Evolutionary conservation across 2,329 filamentous ascomycete genomes (phyloP).

Genomic region (Hypoxylon sp.): DNA sequence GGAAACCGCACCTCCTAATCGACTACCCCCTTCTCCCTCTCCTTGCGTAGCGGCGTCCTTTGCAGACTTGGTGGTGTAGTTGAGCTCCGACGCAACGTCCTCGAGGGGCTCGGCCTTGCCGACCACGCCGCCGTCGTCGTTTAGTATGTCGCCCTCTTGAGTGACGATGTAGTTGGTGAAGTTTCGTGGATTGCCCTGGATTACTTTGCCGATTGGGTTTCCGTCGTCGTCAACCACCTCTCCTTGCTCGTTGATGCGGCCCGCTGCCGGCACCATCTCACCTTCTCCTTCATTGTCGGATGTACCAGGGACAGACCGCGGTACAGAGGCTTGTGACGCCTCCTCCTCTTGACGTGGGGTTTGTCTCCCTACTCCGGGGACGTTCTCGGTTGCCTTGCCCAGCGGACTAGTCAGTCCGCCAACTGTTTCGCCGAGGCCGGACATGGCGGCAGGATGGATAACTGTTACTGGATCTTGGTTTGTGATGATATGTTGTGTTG

Average conservation of each 20-base stretch:
- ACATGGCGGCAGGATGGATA: conserved; percentile 45
- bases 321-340: conserved; percentile 35
- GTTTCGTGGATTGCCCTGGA: conserved; percentile 42
- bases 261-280: conserved; percentile 49
- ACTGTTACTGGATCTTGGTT: conserved; percentile 39
- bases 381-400: conserved; percentile 31
- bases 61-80: conserved; percentile 44
- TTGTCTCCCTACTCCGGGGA: conserved; percentile 4
- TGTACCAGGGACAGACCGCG: conserved; percentile 43
- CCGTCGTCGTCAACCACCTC: conserved; percentile 64
- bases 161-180: conserved; percentile 48
- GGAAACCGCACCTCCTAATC: conserved; percentile 37
- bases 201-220: conserved; percentile 55
- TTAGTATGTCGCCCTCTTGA: conserved; percentile 48
- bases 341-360: conserved; percentile 31
- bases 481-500: conserved; percentile 37
- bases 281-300: conserved; percentile 44
- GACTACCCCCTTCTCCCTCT: conserved; percentile 28
- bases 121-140: conserved; percentile 45
- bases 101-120: conserved; percentile 48
- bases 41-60: conserved; percentile 28
- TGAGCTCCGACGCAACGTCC: conserved; percentile 43
- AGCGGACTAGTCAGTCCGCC: conserved; percentile 32
- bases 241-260: conserved; percentile 61
- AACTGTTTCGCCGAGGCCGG: conserved; percentile 39